phyloP scores from a whole-genome alignment of 306 rosid genomes.

The Lathyrus sativus region DNA sequence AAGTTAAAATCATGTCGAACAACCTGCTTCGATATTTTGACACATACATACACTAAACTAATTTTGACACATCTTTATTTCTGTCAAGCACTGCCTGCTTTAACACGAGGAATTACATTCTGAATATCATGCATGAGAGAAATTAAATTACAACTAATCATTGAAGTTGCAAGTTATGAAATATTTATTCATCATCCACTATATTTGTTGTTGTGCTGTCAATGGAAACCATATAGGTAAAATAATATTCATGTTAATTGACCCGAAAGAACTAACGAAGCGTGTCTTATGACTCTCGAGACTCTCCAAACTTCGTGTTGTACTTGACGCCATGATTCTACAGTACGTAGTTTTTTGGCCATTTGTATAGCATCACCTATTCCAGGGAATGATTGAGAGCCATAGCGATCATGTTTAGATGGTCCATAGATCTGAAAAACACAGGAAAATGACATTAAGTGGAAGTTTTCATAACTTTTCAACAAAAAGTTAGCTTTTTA shows the following conservation, averaged over 20 bases:
- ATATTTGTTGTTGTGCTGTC: constrained; percentile 10
- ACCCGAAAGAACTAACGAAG: constrained; percentile 55
- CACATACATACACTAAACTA: too few species aligned
- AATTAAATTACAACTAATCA: constrained; percentile 9
- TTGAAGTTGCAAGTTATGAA: background rate
- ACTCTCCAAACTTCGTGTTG: constrained; percentile 81
- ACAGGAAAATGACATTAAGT: too few species aligned
- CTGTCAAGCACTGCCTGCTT: too few species aligned
- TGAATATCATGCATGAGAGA: too few species aligned
- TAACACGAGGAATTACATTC: too few species aligned
- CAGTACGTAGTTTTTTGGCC: constrained; percentile 46
- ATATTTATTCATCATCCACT: constrained; percentile 1
- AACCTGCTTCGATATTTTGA: too few species aligned
- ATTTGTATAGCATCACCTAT: constrained; percentile 50
- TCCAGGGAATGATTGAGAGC: constrained; percentile 65
- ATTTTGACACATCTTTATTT: too few species aligned
- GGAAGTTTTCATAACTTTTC: background rate
- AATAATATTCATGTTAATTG: constrained; percentile 48
- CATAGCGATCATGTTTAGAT: constrained; percentile 60
- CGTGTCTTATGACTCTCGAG: constrained; percentile 62
- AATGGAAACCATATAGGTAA: background rate
- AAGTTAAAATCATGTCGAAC: too few species aligned
- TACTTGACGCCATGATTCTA: constrained; percentile 60
- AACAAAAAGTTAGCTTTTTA: background rate
- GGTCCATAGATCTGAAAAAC: constrained; percentile 77